These are phyloP conservation scores for Hypomontagnella submonticulosa DNA, from an alignment of 495 filamentous ascomycete genomes.

Conservation along the genomic window DNA sequence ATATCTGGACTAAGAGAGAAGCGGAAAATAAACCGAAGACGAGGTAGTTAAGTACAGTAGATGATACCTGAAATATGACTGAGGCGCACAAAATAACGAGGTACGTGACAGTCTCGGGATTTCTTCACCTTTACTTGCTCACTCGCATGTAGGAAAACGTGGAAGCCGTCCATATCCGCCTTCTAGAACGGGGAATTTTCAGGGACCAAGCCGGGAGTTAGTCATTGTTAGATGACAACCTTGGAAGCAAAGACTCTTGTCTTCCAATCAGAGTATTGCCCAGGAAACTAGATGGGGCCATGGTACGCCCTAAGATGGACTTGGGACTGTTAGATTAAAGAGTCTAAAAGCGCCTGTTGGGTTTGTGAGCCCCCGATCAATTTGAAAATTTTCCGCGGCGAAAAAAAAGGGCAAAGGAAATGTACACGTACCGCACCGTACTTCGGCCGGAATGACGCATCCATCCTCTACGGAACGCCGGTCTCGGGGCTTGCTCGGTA, in stretches of 20 bases:
- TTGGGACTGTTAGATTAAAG: conserved; percentile 13
- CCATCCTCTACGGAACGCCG: conserved; percentile 36
- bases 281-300: conserved; percentile 16
- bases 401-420: conserved; percentile 12
- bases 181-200: conserved; percentile 5
- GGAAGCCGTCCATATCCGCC: conserved; percentile 28
- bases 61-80: background rate
- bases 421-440: conserved; percentile 24
- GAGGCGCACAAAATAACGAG: conserved; percentile 7
- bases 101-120: conserved; percentile 16
- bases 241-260: conserved; percentile 16
- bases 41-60: conserved; percentile 6
- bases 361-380: conserved; percentile 23
- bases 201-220: conserved; percentile 22
- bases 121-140: conserved; percentile 18
- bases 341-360: conserved; percentile 10
- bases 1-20: no score
- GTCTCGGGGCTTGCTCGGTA: conserved; percentile 39
- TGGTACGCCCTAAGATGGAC: conserved; percentile 24
- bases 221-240: conserved; percentile 22
- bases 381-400: conserved; percentile 29
- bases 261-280: conserved; percentile 34
- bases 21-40: background rate
- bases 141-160: background rate
- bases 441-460: conserved; percentile 38